A percentile compares a stretch with the other conserved stretches of the same genome.
These are phyloP conservation scores for Madurella fahalii DNA, from an alignment of 2,329 filamentous ascomycete genomes.

Conservation along the genomic window DNA sequence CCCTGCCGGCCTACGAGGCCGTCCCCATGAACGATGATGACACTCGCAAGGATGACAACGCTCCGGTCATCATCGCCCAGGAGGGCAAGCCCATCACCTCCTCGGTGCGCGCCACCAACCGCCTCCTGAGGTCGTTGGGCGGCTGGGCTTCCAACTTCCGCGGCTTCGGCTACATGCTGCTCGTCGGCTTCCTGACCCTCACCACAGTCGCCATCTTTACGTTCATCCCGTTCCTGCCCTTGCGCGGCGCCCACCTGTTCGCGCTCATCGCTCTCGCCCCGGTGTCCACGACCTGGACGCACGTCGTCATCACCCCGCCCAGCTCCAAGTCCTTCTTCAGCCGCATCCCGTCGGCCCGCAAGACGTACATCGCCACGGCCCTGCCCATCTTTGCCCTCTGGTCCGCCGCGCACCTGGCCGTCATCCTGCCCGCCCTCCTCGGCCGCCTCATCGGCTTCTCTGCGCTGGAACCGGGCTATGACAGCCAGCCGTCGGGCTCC, in stretches of 20 bases:
- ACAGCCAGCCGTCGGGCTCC: slow-evolving; percentile 39
- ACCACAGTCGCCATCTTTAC: slow-evolving; percentile 34
- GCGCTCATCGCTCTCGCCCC: slow-evolving; percentile 61
- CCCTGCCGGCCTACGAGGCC: slow-evolving; percentile 52
- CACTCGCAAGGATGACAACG: slow-evolving; percentile 31
- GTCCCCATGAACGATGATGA: slow-evolving; percentile 39
- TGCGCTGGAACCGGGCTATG: slow-evolving; percentile 33
- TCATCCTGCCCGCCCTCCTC: slow-evolving; percentile 45
- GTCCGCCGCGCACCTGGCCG: slow-evolving; percentile 49
- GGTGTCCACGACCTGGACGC: slow-evolving; percentile 74
- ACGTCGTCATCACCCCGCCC: slow-evolving; percentile 74
- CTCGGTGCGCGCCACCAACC: slow-evolving; percentile 48
- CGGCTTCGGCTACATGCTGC: slow-evolving; percentile 53
- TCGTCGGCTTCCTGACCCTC: slow-evolving; percentile 36
- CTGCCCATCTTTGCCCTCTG: slow-evolving; percentile 62
- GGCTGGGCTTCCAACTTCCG: slow-evolving; percentile 67
- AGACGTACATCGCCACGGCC: slow-evolving; percentile 64
- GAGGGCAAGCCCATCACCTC: slow-evolving; percentile 42
- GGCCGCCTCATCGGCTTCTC: slow-evolving; percentile 46
- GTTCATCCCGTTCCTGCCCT: slow-evolving; percentile 30
- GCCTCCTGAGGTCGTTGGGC: slow-evolving; percentile 56
- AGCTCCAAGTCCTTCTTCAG: slow-evolving; percentile 60
- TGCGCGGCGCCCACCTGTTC: slow-evolving; percentile 43
- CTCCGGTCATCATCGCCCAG: slow-evolving; percentile 34
- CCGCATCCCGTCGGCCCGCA: slow-evolving; percentile 63